phyloP scores from a whole-genome alignment of 345 rosid genomes.

The Aegle marmelos region DNA sequence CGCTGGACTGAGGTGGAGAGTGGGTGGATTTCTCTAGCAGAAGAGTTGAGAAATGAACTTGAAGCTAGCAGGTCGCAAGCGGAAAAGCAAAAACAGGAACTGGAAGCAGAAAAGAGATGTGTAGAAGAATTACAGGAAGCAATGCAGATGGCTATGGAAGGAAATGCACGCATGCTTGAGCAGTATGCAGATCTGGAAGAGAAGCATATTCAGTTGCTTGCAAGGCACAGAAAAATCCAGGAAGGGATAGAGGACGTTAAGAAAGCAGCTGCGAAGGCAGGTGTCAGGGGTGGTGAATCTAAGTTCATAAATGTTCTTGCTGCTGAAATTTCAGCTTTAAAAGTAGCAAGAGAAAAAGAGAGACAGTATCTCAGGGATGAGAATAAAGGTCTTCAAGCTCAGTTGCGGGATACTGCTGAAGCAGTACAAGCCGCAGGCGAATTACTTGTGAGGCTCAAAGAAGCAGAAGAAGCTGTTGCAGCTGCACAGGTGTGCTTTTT shows the following conservation, averaged over 20 bases:
- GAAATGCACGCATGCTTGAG: slow-evolving; percentile 94
- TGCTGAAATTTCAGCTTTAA: slow-evolving; percentile 84
- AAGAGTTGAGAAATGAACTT: slow-evolving; percentile 81
- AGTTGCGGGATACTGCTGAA: slow-evolving; percentile 90
- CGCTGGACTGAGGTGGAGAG: slow-evolving; percentile 81
- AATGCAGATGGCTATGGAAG: slow-evolving; percentile 94
- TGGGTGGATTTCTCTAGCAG: slow-evolving; percentile 87
- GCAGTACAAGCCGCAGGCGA: slow-evolving; percentile 99
- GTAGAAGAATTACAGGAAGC: slow-evolving; percentile 83
- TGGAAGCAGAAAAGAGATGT: slow-evolving; percentile 80
- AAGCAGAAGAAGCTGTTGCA: slow-evolving; percentile 83
- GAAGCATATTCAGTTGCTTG: slow-evolving; percentile 86
- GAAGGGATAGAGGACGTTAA: slow-evolving; percentile 94
- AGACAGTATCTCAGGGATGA: slow-evolving; percentile 82
- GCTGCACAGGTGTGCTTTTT: slow-evolving; percentile 57
- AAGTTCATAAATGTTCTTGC: slow-evolving; percentile 92
- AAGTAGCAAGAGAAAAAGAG: slow-evolving; percentile 82
- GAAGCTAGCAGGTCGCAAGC: slow-evolving; percentile 56
- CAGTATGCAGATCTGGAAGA: slow-evolving; percentile 96
- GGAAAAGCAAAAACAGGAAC: slow-evolving; percentile 67
- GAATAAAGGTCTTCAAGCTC: slow-evolving; percentile 82
- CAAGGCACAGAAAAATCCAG: slow-evolving; percentile 83
- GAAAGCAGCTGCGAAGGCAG: slow-evolving; percentile 90
- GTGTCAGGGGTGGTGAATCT: slow-evolving; percentile 91
- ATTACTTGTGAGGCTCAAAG: slow-evolving; percentile 88